A percentile compares a stretch with the other conserved stretches of the same genome.
These are phyloP conservation scores for Mallotus nudiflorus DNA, from an alignment of 345 rosid genomes.

Conservation along the genomic window DNA sequence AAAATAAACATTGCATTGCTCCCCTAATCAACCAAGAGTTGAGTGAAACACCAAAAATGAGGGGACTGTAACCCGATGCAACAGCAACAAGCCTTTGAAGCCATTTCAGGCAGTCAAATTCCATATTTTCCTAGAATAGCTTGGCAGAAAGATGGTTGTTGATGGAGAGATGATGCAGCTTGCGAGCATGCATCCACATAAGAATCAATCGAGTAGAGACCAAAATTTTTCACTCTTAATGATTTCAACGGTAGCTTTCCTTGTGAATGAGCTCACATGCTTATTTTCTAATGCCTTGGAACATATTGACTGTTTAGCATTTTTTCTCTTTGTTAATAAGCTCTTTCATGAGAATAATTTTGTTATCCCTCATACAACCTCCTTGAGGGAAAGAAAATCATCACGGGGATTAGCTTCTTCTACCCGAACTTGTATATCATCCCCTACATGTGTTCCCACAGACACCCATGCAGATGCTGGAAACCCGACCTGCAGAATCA, in stretches of 20 bases:
- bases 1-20: background rate
- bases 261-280: no score
- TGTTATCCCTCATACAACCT: slow-evolving; percentile 37
- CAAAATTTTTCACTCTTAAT: background rate
- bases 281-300: background rate
- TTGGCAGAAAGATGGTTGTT: background rate
- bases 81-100: slow-evolving; percentile 1
- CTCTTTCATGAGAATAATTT: slow-evolving; percentile 13
- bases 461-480: slow-evolving; percentile 85
- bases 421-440: slow-evolving; percentile 74
- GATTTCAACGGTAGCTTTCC: background rate
- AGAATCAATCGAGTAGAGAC: no score
- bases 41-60: background rate
- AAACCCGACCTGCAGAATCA: slow-evolving; percentile 65
- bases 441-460: slow-evolving; percentile 69
- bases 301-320: background rate
- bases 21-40: background rate
- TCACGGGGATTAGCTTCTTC: slow-evolving; percentile 88
- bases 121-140: background rate
- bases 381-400: slow-evolving; percentile 65
- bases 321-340: slow-evolving; percentile 13
- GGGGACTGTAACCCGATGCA: background rate
- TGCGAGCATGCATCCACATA: background rate
- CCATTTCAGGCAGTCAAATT: slow-evolving; percentile 12
- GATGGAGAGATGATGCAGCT: background rate